These are phyloP conservation scores for Gilbertella persicaria DNA, from an alignment of 371 early-diverging fungal species.

Conservation along the genomic window DNA sequence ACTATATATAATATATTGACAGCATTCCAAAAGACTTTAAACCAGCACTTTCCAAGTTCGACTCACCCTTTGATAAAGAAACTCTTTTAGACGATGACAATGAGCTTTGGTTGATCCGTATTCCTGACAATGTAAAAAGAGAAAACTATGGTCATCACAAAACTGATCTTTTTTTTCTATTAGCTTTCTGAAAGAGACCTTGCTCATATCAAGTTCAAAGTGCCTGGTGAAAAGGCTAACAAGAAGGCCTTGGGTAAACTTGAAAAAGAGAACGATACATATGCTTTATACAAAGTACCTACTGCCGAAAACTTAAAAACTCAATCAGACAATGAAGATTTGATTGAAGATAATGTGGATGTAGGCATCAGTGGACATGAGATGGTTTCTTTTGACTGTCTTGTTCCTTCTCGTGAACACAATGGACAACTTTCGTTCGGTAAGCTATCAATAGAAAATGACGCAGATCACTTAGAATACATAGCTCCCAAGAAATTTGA, in stretches of 20 bases:
- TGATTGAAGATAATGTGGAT: conserved; percentile 24
- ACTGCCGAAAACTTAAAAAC: conserved; percentile 8
- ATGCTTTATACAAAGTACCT: conserved; percentile 39
- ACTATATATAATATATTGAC: not conserved
- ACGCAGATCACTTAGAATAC: not conserved
- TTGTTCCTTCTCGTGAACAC: conserved; percentile 36
- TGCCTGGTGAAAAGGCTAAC: conserved; percentile 13
- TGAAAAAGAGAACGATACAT: conserved; percentile 27
- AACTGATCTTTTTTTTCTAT: not conserved
- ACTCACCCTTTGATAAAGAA: conserved; percentile 29
- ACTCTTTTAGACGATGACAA: conserved; percentile 39
- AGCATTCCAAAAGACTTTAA: conserved; percentile 27
- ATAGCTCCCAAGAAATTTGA: conserved; percentile 40
- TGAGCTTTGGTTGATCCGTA: conserved; percentile 52
- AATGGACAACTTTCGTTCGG: conserved; percentile 37
- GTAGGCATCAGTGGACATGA: conserved; percentile 51
- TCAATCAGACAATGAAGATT: conserved; percentile 11
- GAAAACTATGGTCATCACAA: too few species aligned
- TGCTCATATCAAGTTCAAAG: conserved; percentile 26
- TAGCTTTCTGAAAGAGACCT: conserved; percentile 41
- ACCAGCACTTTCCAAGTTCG: conserved; percentile 16
- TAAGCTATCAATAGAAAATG: conserved; percentile 13
- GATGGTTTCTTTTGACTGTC: conserved; percentile 45
- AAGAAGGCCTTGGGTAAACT: conserved; percentile 32
- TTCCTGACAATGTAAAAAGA: conserved; percentile 45